Conservation (phyloP, 345 rosid species). For the Eucalyptus virginea region DNA sequence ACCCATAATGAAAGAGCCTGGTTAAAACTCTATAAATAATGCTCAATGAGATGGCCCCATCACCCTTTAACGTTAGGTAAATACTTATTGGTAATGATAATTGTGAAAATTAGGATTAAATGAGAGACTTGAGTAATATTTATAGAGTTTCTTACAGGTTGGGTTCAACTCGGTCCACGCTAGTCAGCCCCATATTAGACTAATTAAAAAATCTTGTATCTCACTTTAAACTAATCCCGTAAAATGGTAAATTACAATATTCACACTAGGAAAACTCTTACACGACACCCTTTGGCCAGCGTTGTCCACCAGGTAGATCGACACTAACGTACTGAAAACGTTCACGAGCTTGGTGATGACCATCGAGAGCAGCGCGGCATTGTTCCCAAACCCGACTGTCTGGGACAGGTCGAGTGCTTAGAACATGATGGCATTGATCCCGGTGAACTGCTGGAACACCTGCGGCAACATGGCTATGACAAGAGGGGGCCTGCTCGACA, state of each 20-base stretch:
- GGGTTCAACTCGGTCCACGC: rapidly evolving
- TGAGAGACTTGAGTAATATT: rapidly evolving
- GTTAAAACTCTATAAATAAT: rapidly evolving
- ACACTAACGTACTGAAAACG: not conserved
- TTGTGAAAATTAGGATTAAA: no score
- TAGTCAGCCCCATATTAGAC: rapidly evolving
- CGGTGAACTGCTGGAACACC: not conserved
- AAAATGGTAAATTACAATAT: no score
- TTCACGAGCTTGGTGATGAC: not conserved
- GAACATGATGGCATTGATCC: not conserved
- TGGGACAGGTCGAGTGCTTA: not conserved
- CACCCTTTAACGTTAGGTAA: rapidly evolving
- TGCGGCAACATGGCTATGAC: not conserved
- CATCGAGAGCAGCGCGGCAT: not conserved
- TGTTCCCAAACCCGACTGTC: not conserved
- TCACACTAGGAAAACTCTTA: no score
- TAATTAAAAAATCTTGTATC: rapidly evolving
- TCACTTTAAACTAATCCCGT: rapidly evolving
- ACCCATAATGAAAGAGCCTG: no score
- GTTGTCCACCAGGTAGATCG: not conserved
- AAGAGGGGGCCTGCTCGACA: not conserved
- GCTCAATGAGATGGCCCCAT: no score
- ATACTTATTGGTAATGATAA: no score
- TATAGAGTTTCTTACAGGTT: no score
- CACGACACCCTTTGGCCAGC: not conserved